Conservation (phyloP, 148 eudicot genomes). For the Nepenthes gracilis region DNA sequence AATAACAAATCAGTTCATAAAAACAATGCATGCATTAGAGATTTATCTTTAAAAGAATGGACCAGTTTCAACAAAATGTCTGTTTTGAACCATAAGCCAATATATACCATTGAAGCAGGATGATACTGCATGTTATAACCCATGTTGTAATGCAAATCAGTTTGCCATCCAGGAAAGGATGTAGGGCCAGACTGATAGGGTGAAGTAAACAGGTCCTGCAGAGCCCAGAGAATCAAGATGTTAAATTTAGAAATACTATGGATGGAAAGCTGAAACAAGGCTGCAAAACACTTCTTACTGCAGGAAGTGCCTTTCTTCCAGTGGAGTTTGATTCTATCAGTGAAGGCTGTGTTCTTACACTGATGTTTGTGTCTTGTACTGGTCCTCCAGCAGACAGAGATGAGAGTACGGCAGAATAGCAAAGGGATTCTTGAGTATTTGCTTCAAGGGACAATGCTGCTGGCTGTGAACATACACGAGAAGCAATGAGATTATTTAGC, state of each 20-base stretch:
- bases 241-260: not conserved
- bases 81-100: not conserved
- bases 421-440: constrained; percentile 10
- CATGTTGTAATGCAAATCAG: constrained; percentile 34
- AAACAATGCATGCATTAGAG: not conserved
- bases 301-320: constrained; percentile 55
- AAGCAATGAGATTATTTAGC: not conserved
- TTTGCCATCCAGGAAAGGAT: constrained; percentile 38
- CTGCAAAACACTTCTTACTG: constrained; percentile 21
- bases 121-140: constrained; percentile 41
- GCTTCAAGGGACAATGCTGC: constrained; percentile 13
- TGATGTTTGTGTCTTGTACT: constrained; percentile 11
- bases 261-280: constrained; percentile 4
- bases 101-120: constrained; percentile 35
- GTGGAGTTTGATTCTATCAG: constrained; percentile 16
- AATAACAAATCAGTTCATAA: too few relatives aligned
- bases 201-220: constrained; percentile 59
- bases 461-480: constrained; percentile 15
- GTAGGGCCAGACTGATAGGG: constrained; percentile 21
- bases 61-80: not conserved
- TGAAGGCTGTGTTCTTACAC: constrained; percentile 8
- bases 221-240: not conserved
- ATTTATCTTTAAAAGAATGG: not conserved
- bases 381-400: constrained; percentile 15
- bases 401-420: constrained; percentile 12